Conservation (phyloP, 129 eudicot species). For the Centella asiatica region DNA sequence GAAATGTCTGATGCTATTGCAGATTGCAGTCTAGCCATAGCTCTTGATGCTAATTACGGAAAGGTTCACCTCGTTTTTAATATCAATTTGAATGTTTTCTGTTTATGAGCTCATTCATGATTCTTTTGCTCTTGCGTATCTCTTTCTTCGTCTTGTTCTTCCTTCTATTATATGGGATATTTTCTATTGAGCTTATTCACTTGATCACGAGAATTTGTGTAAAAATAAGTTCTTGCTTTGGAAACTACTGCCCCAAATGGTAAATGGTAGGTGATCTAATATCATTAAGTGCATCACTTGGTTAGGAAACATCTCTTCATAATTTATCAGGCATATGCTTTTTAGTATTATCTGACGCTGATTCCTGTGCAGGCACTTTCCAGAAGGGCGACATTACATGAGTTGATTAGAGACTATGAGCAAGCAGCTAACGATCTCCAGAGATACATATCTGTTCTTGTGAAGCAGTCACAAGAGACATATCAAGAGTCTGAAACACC, state of each 20-base stretch:
- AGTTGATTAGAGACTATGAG: slow-evolving; percentile 84
- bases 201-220: too few species aligned
- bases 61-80: slow-evolving; percentile 42
- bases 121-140: too few species aligned
- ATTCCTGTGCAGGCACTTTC: slow-evolving; percentile 64
- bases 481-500: slow-evolving; percentile 35
- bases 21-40: slow-evolving; percentile 93
- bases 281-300: background rate
- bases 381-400: slow-evolving; percentile 88
- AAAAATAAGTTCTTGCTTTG: too few species aligned
- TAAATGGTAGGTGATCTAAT: background rate
- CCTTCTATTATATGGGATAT: too few species aligned
- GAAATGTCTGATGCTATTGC: slow-evolving; percentile 84
- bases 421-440: slow-evolving; percentile 71
- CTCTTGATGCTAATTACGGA: slow-evolving; percentile 66
- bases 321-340: background rate
- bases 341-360: slow-evolving; percentile 3
- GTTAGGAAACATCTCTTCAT: background rate
- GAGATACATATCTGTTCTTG: slow-evolving; percentile 52
- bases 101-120: background rate
- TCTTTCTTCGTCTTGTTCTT: too few species aligned
- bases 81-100: background rate
- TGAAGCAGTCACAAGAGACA: slow-evolving; percentile 34
- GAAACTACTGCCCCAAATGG: too few species aligned
- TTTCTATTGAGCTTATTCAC: too few species aligned